A percentile compares a stretch with the other conserved stretches of the same genome.
Evolutionary conservation across 2,329 filamentous ascomycete genomes (phyloP).

Genomic region (Xylaria sp.): DNA sequence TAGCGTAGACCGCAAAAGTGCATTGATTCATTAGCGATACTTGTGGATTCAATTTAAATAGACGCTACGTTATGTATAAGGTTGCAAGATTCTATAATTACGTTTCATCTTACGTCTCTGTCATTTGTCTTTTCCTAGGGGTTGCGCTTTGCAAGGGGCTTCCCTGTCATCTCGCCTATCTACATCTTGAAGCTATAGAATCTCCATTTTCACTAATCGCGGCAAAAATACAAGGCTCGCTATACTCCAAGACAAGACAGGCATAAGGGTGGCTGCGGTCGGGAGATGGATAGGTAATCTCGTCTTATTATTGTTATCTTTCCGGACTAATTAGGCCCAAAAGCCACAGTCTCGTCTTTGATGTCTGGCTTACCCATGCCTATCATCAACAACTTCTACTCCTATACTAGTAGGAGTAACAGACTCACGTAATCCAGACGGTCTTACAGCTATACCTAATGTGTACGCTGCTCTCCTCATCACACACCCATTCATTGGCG

Average conservation of each 20-base stretch:
- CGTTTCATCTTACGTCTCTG: slow-evolving; percentile 11
- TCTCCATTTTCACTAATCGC: slow-evolving; percentile 4
- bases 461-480: not conserved
- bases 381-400: not conserved
- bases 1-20: not conserved
- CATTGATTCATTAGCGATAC: slow-evolving; percentile 18
- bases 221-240: not conserved
- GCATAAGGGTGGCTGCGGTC: not conserved
- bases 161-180: slow-evolving; percentile 6
- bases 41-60: not conserved
- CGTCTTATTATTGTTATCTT: not conserved
- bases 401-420: too few species aligned
- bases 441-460: not conserved
- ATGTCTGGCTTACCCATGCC: slow-evolving; percentile 2
- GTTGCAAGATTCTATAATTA: slow-evolving; percentile 3
- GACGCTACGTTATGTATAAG: slow-evolving; percentile 8
- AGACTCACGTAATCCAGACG: slow-evolving; percentile 28
- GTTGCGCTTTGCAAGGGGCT: not conserved
- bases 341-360: slow-evolving; percentile 5
- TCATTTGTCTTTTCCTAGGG: not conserved
- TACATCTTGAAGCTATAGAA: slow-evolving; percentile 5
- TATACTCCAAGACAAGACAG: not conserved
- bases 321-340: slow-evolving; percentile 13
- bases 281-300: not conserved
- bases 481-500: slow-evolving; percentile 31